phyloP scores from a whole-genome alignment of 345 rosid genomes.

The Gossypium arboreum region DNA sequence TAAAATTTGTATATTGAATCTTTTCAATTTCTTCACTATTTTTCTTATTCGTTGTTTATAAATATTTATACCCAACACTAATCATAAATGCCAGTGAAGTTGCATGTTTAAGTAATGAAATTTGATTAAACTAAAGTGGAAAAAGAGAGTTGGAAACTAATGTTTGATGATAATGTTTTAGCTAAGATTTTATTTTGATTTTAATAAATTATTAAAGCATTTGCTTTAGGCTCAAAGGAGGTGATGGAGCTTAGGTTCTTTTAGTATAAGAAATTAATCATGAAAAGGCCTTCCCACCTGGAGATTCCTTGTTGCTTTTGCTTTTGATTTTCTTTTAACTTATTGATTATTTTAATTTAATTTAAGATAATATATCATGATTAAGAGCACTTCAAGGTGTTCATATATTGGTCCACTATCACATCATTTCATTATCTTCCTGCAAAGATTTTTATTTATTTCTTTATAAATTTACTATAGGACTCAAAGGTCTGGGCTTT shows the following conservation, averaged over 20 bases:
- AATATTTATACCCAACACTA: too few species aligned
- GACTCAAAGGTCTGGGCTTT: background rate
- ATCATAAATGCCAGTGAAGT: background rate
- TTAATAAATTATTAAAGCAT: background rate
- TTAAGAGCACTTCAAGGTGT: background rate
- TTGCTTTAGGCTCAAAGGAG: background rate
- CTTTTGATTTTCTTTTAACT: background rate
- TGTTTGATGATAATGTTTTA: background rate
- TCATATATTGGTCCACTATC: background rate
- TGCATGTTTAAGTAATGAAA: slow-evolving; percentile 5
- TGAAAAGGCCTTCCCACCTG: background rate
- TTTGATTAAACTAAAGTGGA: slow-evolving; percentile 5
- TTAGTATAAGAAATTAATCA: background rate
- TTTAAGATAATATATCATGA: background rate
- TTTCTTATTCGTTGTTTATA: too few species aligned
- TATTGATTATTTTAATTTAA: background rate
- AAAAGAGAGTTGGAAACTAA: background rate
- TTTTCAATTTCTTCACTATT: too few species aligned
- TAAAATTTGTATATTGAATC: too few species aligned
- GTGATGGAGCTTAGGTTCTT: background rate
- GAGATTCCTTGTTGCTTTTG: background rate
- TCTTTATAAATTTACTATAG: too few species aligned
- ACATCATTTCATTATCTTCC: background rate
- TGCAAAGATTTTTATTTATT: background rate
- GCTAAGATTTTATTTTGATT: background rate